Evolutionary conservation across 225 moss, liverwort and hornwort species (phyloP), one percentile per base, ranked within the genome.

Genomic region (Pseudisothecium myosuroides): DNA sequence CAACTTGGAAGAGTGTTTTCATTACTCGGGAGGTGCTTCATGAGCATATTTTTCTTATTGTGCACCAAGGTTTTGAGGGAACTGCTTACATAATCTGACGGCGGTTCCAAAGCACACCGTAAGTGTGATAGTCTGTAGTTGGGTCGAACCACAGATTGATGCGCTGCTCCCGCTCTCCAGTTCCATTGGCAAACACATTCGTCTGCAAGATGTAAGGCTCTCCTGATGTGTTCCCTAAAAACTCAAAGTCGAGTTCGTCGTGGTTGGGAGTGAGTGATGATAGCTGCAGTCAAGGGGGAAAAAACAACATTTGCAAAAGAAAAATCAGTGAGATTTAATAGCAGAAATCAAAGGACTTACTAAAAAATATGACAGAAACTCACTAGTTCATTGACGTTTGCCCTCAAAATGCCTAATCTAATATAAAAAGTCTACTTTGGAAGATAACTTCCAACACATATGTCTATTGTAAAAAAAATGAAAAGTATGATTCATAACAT

Each of bases 201-300:
- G 95, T 96, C 86, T 96, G 96, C 92, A 95, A 62, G 55, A 93
- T 92, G 76, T 96, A 94, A 62, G 96, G 96, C 66, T 96, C 85
- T 50, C 96, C 95, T 28, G 96, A 92, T 18, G 92, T 58, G 83
- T 96, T 96, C 59, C 96, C 96, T 64, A 96, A 90, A 69, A 96
- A 96, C 91, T 96, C 96, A 29, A 95, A 96, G 91, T 96, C 96
- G 34, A 96, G 90, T 80, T 96, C 95, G 68, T 96, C 95, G 80
- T 96, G 95, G 86, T 87, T 93, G 9, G 41, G 36, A 65, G 92
- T 92, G 67, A 83, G 60, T 18, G 96, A 95, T 45, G 93, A 96
- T 15, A 96, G 75, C 96, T 96, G 92, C 55, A 73, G n/a, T 80
- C 85, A 76, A 77, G 43, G 59, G 69, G 9, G 18, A 7, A 71